Evolutionary conservation across 345 rosid species (phyloP).

Genomic region (Gossypium thurberi): DNA sequence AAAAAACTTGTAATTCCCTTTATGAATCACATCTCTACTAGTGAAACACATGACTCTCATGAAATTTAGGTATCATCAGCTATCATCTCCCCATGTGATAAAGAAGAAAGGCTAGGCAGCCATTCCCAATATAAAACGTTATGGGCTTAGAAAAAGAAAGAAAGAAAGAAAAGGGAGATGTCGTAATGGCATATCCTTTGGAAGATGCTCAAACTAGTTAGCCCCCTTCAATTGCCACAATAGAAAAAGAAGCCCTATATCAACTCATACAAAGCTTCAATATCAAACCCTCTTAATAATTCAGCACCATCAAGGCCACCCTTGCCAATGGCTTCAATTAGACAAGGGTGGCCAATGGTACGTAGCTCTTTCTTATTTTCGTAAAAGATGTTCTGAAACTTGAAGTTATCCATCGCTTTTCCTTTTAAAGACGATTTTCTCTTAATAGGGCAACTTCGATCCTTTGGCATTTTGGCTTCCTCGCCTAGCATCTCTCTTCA

Average conservation of each 20-base stretch:
- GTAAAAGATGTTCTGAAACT: background rate
- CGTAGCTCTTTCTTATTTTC: background rate
- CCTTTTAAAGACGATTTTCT: constrained; percentile 9
- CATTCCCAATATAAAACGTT: background rate
- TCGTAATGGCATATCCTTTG: background rate
- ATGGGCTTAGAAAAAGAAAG: background rate
- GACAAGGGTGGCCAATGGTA: background rate
- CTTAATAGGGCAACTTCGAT: constrained; percentile 48
- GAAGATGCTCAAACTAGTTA: background rate
- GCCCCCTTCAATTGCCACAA: too few species aligned
- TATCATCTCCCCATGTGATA: background rate
- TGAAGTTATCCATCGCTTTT: background rate
- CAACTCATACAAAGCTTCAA: background rate
- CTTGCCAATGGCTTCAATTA: constrained; percentile 6
- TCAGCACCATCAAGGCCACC: constrained; percentile 21
- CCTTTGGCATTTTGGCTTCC: constrained; percentile 48
- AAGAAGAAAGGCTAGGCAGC: background rate
- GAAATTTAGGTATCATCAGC: too few species aligned
- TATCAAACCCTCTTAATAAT: constrained; percentile 25
- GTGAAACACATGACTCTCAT: too few species aligned
- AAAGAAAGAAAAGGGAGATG: background rate
- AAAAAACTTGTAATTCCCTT: too few species aligned
- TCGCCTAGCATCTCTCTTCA: background rate
- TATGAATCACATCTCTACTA: too few species aligned
- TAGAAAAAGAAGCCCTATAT: background rate